Base-by-base conservation (phyloP, 2,329 filamentous ascomycete species). In the Trichophyton rubrum region DNA sequence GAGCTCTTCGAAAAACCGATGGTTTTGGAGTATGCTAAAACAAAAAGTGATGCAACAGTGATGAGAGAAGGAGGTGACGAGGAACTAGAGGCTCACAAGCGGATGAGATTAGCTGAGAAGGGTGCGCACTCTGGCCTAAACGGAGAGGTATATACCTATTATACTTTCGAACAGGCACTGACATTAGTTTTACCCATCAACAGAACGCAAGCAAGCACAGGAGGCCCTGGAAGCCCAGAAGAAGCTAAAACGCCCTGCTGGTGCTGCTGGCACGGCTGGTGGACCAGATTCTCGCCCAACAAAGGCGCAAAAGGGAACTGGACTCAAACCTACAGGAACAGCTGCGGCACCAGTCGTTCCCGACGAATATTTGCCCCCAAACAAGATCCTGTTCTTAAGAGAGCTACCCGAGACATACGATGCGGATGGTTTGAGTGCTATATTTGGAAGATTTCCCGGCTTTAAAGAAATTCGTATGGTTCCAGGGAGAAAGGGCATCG, bases 281-380 rank as follows among this genome's bases (percentile, higher is more conserved):
- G 49, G 49, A 11, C 60, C 72, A 61, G 67, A 62, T 38, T 45
- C 76, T n/a, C 83, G 87, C 56, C 84, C 87, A 0, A 77, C 82
- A 60, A 92, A 92, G 78, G 80, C 85, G 15, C 80, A 82, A n/a
- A 82, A 85, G 67, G 84, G 85, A 47, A 78, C 82, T 24, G 89
- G 89, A 38, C 83, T 92, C 77, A 95, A 95, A 72, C 83, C 88
- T 3, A 87, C 86, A 0, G 84, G 83, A 61, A 81, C 84, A 4
- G 79, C 84, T 13, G 80, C 84, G 1, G 80, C 86, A 2, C 81
- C 87, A 9, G 86, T 90, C 60, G 86, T 97, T 17, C 90, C 91
- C n/a, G 93, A 97, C 81, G 93, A 99, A 76, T 97, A 96, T 74
- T 83, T 97, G 3, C 92, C 92, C 3, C 92, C 93, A 40, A 97